Percentiles rank a stretch among this genome's conserved stretches.
These are phyloP conservation scores for Yarrowia yakushimensis DNA, from an alignment of 805 yeast species.

Conservation along the genomic window DNA sequence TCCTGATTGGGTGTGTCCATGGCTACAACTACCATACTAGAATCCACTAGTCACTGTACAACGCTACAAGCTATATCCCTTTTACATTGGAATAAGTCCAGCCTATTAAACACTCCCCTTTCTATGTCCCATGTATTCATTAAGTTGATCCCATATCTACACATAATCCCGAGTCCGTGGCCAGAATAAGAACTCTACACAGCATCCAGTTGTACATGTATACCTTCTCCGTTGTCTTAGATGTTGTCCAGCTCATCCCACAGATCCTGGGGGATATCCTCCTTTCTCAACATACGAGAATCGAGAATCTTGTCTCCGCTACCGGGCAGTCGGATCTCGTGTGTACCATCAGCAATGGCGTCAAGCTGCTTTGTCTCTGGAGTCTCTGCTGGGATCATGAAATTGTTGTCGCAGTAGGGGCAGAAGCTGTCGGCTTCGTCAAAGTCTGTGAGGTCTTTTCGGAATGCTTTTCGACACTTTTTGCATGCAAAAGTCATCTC, in stretches of 20 bases:
- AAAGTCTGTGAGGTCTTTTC: conserved; percentile 38
- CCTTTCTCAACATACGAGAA: conserved; percentile 18
- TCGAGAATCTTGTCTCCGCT: neutral
- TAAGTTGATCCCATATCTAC: neutral
- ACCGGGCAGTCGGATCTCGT: conserved; percentile 17
- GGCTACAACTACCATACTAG: too few relatives aligned
- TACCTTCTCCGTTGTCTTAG: neutral
- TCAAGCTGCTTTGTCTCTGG: conserved; percentile 25
- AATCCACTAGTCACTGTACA: too few relatives aligned
- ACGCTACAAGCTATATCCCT: too few relatives aligned
- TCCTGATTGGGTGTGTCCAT: neutral
- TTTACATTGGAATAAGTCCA: neutral
- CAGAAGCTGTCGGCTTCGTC: conserved; percentile 39
- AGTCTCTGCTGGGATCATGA: conserved; percentile 33
- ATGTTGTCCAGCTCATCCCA: conserved; percentile 22
- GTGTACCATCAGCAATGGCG: conserved; percentile 7
- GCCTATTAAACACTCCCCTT: neutral
- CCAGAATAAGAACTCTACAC: too few relatives aligned
- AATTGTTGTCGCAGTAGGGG: conserved; percentile 39
- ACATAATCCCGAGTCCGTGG: neutral
- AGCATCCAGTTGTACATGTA: neutral
- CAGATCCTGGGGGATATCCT: conserved; percentile 16
- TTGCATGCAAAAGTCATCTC: conserved; percentile 38
- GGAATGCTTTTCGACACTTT: conserved; percentile 38
- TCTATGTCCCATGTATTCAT: neutral